phyloP scores from a whole-genome alignment of 1,284 basidiomycete species.

The Apiotrichum mycotoxinovorans region DNA sequence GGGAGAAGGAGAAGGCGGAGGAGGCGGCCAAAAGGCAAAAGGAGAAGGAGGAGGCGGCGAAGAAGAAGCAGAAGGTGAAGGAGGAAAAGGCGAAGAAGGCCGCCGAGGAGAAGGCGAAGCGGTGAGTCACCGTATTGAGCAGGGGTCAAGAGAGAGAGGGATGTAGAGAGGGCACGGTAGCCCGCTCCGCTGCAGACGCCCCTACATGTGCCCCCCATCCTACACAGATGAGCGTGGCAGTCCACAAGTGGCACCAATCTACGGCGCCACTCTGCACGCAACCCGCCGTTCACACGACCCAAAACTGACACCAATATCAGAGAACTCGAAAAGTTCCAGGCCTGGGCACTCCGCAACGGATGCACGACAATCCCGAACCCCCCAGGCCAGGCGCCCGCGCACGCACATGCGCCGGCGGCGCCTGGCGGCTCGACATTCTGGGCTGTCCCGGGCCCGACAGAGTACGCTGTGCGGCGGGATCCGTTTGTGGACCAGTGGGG shows the following conservation, averaged over 20 bases:
- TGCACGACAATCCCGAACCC: slow-evolving; percentile 17
- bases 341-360: background rate
- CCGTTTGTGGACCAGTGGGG: background rate
- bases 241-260: too few relatives aligned
- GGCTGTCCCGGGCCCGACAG: background rate
- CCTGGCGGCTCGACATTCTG: background rate
- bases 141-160: background rate
- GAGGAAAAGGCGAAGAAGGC: slow-evolving; percentile 16
- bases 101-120: slow-evolving; percentile 14
- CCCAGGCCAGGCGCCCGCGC: background rate
- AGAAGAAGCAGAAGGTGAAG: slow-evolving; percentile 7
- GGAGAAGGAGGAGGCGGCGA: slow-evolving; percentile 4
- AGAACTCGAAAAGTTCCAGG: slow-evolving; percentile 1
- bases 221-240: too few relatives aligned
- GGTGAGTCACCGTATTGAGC: too few relatives aligned
- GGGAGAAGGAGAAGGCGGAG: slow-evolving; percentile 6
- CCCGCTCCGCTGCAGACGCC: too few relatives aligned
- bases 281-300: too few relatives aligned
- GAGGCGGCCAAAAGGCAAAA: slow-evolving; percentile 7
- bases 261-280: background rate
- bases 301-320: background rate
- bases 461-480: background rate
- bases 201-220: too few relatives aligned
- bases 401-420: background rate
- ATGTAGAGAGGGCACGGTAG: too few relatives aligned